Evolutionary conservation across 129 eudicot genomes (phyloP).

Genomic region (Flaveria brownii): DNA sequence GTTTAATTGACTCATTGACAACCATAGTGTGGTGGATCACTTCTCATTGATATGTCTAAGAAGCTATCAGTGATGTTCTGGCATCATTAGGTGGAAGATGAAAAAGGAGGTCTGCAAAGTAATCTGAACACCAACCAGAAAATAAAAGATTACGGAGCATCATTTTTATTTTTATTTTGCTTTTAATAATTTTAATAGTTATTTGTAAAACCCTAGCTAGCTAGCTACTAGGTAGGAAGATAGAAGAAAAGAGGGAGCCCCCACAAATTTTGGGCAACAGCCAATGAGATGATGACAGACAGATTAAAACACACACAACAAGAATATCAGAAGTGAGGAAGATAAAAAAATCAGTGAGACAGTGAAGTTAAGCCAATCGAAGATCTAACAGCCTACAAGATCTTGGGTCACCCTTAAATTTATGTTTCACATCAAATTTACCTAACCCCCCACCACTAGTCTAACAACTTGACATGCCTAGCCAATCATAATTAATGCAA

Average conservation of each 20-base stretch:
- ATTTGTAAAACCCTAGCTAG: slow-evolving; percentile 25
- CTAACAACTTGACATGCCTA: background rate
- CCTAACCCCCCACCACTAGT: slow-evolving; percentile 15
- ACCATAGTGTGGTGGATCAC: slow-evolving; percentile 2
- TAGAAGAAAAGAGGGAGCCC: slow-evolving; percentile 31
- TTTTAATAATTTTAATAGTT: background rate
- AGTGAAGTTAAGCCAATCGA: slow-evolving; percentile 38
- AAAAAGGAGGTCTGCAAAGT: slow-evolving; percentile 21
- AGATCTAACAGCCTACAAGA: slow-evolving; percentile 32
- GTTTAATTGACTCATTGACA: slow-evolving; percentile 9
- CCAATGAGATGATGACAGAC: slow-evolving; percentile 43
- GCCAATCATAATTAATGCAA: slow-evolving; percentile 23
- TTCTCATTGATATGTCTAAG: slow-evolving; percentile 19
- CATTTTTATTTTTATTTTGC: background rate
- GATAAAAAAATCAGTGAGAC: slow-evolving; percentile 31
- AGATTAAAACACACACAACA: slow-evolving; percentile 41
- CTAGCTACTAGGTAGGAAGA: background rate
- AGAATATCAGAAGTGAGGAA: slow-evolving; percentile 32
- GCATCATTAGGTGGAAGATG: slow-evolving; percentile 24
- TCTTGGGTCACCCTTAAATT: slow-evolving; percentile 36
- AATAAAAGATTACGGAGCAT: slow-evolving; percentile 10
- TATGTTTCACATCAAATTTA: slow-evolving; percentile 35
- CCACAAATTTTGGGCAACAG: slow-evolving; percentile 32
- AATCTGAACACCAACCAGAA: slow-evolving; percentile 9
- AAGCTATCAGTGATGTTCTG: slow-evolving; percentile 29